Evolutionary conservation across 371 early-diverging fungal species (phyloP), one percentile per base, ranked within the genome.

Genomic region (Mucor lusitanicus): DNA sequence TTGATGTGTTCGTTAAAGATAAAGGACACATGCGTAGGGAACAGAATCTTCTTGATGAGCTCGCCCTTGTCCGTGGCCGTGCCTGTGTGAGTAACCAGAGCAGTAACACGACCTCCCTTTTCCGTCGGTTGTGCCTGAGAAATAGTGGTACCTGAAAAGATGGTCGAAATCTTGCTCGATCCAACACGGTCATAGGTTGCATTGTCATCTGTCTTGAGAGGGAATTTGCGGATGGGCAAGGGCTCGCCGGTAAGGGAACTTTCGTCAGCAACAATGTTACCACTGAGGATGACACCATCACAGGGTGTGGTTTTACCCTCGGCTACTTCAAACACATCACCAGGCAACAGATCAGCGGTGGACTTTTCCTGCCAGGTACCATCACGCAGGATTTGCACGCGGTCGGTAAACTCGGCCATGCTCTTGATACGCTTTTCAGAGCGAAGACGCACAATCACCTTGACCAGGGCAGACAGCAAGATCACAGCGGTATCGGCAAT

Each of bases 201-300:
- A 28, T 70, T 58, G 33, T 77, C 75, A 19, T 82, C 73, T 15
- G 60, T 53, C 37, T 80, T 75, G 37, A 87, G 80, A 40, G 88
- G 85, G 32, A 81, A 75, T 65, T 86, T 88, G 42, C 87, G 85
- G 30, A 88, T 81, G 19, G 88, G 88, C 17, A 87, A 67, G 27
- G 88, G 84, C 64, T 88, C 88, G 42, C 88, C 83, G 12, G 93
- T 93, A 42, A 93, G 76, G 17, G 88, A 87, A 32, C 83, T 83
- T 76, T 93, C 93, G 70, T 93, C 91, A 44, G 85, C 87, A 8
- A 93, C 88, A 56, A 86, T 84, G 39, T 87, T 88, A 19, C 94
- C 94, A 35, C 79, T 72, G 9, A 92, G 75, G 12, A 93, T 69
- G 7, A 89, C 85, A 30, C 81, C 87, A 68, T 93, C 94, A 59